Conservation (phyloP, 2,329 filamentous ascomycete genomes). For the Cercospora sp. region DNA sequence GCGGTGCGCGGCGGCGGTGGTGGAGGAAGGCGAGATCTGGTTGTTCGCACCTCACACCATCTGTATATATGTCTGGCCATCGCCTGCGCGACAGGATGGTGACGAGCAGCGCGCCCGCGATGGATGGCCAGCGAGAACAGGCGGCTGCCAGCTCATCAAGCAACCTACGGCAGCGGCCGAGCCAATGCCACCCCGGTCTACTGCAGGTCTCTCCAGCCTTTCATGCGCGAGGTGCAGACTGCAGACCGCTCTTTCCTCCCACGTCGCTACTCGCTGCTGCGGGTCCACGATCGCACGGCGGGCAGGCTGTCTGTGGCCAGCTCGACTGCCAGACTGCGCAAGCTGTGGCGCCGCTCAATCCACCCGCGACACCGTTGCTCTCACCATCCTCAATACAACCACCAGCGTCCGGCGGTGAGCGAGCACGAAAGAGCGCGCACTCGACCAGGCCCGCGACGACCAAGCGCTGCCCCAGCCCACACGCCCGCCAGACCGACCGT, state of each 20-base stretch:
- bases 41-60: background rate
- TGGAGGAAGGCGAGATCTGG: background rate
- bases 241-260: conserved; percentile 9
- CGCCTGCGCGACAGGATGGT: conserved; percentile 9
- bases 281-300: conserved; percentile 1
- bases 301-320: background rate
- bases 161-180: background rate
- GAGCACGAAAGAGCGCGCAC: background rate
- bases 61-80: background rate
- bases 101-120: conserved; percentile 4
- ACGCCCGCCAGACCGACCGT: background rate
- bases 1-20: background rate
- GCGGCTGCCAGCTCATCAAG: conserved; percentile 4
- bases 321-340: background rate
- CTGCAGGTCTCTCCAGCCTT: conserved; percentile 3
- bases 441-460: conserved; percentile 14
- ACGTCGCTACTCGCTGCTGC: conserved; percentile 5
- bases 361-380: conserved; percentile 15
- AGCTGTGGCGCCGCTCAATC: conserved; percentile 11
- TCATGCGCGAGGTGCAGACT: background rate
- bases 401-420: conserved; percentile 11
- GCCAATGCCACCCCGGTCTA: background rate
- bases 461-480: conserved; percentile 58
- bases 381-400: conserved; percentile 12
- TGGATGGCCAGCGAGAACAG: background rate